These are phyloP conservation scores for Talaromyces islandicus DNA, from an alignment of 2,329 filamentous ascomycete species.

Conservation along the genomic window DNA sequence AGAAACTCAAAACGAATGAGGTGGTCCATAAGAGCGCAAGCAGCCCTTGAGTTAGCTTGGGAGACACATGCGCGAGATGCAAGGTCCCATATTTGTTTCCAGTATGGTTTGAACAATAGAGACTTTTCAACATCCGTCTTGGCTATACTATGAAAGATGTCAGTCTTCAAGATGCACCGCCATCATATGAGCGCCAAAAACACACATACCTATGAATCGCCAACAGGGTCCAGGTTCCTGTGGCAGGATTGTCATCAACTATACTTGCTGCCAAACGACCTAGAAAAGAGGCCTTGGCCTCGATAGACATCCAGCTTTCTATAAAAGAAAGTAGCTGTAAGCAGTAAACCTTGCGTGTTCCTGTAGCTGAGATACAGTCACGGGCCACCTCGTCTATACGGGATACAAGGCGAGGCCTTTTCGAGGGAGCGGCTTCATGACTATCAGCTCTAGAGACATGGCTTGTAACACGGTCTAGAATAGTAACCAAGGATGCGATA, in stretches of 20 bases:
- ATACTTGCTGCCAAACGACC: conserved; percentile 54
- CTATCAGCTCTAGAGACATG: conserved; percentile 7
- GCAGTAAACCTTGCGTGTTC: conserved; percentile 40
- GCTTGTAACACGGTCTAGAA: conserved; percentile 23
- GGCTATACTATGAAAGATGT: conserved; percentile 24
- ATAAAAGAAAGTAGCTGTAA: conserved; percentile 53
- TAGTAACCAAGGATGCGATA: conserved; percentile 36
- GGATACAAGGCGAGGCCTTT: conserved; percentile 32
- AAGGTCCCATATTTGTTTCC: conserved; percentile 72
- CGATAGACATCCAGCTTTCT: conserved; percentile 39
- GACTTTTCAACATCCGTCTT: conserved; percentile 29
- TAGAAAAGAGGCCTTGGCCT: conserved; percentile 53
- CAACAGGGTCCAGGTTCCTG: conserved; percentile 77
- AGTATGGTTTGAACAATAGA: conserved; percentile 44
- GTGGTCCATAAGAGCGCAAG: conserved; percentile 65
- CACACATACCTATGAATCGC: conserved; percentile 64
- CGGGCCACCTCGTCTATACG: conserved; percentile 30
- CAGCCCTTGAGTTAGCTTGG: conserved; percentile 65
- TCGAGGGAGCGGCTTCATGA: conserved; percentile 19
- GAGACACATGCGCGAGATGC: conserved; percentile 66
- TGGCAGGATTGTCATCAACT: conserved; percentile 61
- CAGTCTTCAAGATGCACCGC: conserved; percentile 9
- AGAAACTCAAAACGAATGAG: conserved; percentile 64
- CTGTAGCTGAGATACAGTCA: conserved; percentile 31
- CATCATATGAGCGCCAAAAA: not conserved